A percentile compares a stretch with the other conserved stretches of the same genome.
Evolutionary conservation across 163 green algal genomes (phyloP).

Genomic region (Chlorella variabilis): DNA sequence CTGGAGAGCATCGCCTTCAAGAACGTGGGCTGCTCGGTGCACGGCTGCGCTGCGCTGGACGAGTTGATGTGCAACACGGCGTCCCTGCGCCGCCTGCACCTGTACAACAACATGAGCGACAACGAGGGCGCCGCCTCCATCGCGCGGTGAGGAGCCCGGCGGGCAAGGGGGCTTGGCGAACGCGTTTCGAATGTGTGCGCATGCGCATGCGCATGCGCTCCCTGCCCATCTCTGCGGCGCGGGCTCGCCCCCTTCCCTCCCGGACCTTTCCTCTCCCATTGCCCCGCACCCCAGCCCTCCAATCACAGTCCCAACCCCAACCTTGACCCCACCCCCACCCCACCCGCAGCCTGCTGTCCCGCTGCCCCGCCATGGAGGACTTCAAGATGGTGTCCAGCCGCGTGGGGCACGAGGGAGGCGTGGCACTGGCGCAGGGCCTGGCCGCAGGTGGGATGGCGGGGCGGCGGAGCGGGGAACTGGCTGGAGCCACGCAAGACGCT

Average conservation of each 20-base stretch:
- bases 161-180: conserved; percentile 53
- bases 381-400: conserved; percentile 91
- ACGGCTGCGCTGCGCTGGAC: conserved; percentile 84
- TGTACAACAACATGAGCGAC: conserved; percentile 99
- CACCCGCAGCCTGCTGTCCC: conserved; percentile 53
- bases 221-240: too few species aligned
- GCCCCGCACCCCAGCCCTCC: too few species aligned
- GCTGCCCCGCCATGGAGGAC: conserved; percentile 69
- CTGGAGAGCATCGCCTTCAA: conserved; percentile 88
- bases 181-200: too few species aligned
- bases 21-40: conserved; percentile 93
- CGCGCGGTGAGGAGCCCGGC: conserved; percentile 26
- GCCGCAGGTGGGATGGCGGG: conserved; percentile 55
- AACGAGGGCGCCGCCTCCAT: conserved; percentile 86
- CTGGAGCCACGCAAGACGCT: too few species aligned
- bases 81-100: conserved; percentile 68
- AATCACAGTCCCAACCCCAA: too few species aligned
- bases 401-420: conserved; percentile 83
- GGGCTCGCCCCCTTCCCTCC: too few species aligned
- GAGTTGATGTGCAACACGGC: conserved; percentile 75
- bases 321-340: too few species aligned
- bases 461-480: too few species aligned
- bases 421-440: conserved; percentile 73
- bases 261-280: neutral
- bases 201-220: too few species aligned